Evolutionary conservation across 441 rosid genomes (phyloP), one percentile per base, ranked within the genome.

Genomic region (Adansonia madagascariensis): DNA sequence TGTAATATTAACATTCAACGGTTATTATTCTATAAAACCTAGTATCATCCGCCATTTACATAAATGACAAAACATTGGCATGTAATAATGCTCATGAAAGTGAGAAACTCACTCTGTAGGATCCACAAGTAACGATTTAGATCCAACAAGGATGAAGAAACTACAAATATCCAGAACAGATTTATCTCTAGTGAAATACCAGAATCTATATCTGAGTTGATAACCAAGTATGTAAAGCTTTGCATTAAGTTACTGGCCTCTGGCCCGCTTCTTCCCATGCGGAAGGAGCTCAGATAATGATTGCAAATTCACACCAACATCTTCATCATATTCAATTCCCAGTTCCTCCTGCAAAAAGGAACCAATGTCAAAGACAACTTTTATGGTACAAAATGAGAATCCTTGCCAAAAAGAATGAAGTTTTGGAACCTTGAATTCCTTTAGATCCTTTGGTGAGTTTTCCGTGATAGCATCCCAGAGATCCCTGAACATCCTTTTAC

Each of bases 401-500:
- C 65, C 49, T 72, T 18, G 44, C 71, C 39, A 52, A 12, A 76
- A 43, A 55, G 76, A 41, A 52, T 66, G 24, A 52, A 4, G 24
- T 17, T 27, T 52, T 0, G 70, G 63, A 71, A 94, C 98, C 98
- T 94, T 96, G 57, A 96, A 85, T 84, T 92, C 92, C 86, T 89
- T 94, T 39, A 85, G 87, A 84, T 92, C 89, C 87, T 85, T 90
- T n/a, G 97, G 89, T 0, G 86, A 89, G 85, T 90, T 94, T 84
- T 96, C 98, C 8, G 95, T 92, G 55, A 91, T 86, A 60, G 92
- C 80, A 86, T 94, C 98, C 98, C 98, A 96, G 50, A 96, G 79
- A 79, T 96, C 97, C 85, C 84, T 92, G 86, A 94, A 92, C 92
- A 94, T 94, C 86, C 98, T 89, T 83, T 90, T 96, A 66, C 97